Evolutionary conservation across 2,329 filamentous ascomycete genomes (phyloP).

Genomic region (Cladosporium sp.): DNA sequence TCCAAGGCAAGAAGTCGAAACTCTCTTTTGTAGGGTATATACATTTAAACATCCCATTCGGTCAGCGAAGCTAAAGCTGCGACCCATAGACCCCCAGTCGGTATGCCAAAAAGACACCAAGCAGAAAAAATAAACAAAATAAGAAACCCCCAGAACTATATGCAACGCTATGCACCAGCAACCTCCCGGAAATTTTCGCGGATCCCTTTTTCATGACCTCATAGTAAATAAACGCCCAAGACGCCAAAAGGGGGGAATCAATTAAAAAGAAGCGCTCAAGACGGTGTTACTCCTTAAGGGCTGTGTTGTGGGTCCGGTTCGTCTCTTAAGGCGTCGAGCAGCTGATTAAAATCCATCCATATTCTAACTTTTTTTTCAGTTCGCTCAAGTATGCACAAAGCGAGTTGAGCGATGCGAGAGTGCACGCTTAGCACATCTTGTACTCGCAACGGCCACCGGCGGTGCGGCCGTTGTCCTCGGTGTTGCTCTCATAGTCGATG

Average conservation of each 20-base stretch:
- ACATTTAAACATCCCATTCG: constrained; percentile 19
- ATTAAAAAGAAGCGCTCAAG: constrained; percentile 8
- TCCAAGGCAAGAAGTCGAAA: constrained; percentile 7
- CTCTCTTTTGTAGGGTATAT: constrained; percentile 12
- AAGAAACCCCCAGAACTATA: constrained; percentile 12
- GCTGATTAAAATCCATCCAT: constrained; percentile 6
- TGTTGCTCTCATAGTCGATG: constrained; percentile 75
- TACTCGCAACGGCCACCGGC: constrained; percentile 70
- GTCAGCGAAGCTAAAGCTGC: constrained; percentile 36
- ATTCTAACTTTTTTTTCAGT: constrained; percentile 6
- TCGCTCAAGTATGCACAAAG: neutral
- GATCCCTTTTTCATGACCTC: constrained; percentile 9
- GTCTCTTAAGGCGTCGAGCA: constrained; percentile 14
- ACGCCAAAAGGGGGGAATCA: constrained; percentile 12
- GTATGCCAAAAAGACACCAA: constrained; percentile 7
- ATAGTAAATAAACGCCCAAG: constrained; percentile 2
- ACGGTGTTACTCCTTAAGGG: neutral
- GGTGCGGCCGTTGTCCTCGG: constrained; percentile 64
- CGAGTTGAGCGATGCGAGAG: neutral
- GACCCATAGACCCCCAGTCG: constrained; percentile 23
- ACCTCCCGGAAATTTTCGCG: neutral
- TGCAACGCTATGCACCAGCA: constrained; percentile 17
- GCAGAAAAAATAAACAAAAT: constrained; percentile 6
- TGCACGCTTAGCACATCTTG: constrained; percentile 53
- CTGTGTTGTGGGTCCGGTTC: neutral